Base-by-base conservation (phyloP, 192 early-diverging fungal species). In the Linnemannia elongata region DNA sequence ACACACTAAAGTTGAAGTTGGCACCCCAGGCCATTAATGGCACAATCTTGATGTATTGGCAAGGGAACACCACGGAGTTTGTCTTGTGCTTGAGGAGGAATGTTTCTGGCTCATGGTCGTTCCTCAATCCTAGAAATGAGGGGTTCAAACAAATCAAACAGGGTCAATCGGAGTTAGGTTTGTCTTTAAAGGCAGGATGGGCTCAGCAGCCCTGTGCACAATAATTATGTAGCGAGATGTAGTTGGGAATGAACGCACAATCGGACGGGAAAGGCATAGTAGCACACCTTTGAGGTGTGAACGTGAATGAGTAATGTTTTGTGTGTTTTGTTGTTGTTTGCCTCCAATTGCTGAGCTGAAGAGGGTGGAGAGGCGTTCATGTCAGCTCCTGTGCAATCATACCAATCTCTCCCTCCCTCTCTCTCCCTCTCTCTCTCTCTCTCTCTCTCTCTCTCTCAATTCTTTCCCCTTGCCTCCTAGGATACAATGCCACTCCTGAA, bases 1-100 rank as follows among this genome's bases (percentile, higher is more conserved):
- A 99, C 30, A 99, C 95, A 75, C 94, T 96, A 89, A 97, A 99
- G 89, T 97, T 98, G 88, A 98, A 99, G 77, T 98, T 98, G 72
- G 96, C 92, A 33, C 96, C 97, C 92, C 96, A 96, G 1, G 98
- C 96, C 76, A 96, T 89, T 55, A 98, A 87, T 41, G 98, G 98
- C 30, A 96, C 94, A 73, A 99, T 98, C 92, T 97, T 97, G 79
- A 99, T 94, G 78, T 96, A 99, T 79, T 94, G 96, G 75, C 96
- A 95, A 17, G 98, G 97, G 69, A 99, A 95, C 90, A 96, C 96
- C 72, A 96, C 90, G 63, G 93, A 91, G 60, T 93, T 92, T 3
- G 93, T 89, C 72, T 92, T 94, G 89, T 97, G 92, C 86, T 93
- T 96, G 44, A 99, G 82, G 3, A 94, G 90, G 76, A 99, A 98